A percentile compares a stretch with the other conserved stretches of the same genome.
Conservation (phyloP, 2,329 filamentous ascomycete species). For the Purpureocillium takamizusanense region DNA sequence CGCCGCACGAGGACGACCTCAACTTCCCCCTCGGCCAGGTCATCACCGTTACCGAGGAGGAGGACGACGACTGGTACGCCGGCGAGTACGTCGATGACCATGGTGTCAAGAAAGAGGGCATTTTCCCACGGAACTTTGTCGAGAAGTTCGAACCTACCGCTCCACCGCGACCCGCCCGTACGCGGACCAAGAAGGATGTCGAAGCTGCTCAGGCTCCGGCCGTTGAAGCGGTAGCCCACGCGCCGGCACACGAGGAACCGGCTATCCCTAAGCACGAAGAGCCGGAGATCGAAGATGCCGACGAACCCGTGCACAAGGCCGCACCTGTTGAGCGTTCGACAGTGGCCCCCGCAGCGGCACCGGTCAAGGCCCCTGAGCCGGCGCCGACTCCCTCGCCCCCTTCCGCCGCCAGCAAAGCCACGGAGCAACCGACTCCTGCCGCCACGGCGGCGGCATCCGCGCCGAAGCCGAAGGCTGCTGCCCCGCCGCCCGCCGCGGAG, state of each 20-base stretch:
- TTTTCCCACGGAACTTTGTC: conserved; percentile 96
- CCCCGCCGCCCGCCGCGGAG: conserved; percentile 58
- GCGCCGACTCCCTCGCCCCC: conserved; percentile 10
- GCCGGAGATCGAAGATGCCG: conserved; percentile 24
- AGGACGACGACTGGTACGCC: conserved; percentile 89
- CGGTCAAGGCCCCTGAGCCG: conserved; percentile 21
- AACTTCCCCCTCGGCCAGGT: conserved; percentile 78
- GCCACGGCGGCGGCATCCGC: conserved; percentile 17
- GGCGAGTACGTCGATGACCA: conserved; percentile 75
- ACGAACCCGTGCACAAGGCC: conserved; percentile 17
- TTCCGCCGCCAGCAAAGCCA: conserved; percentile 24
- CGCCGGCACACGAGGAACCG: conserved; percentile 18
- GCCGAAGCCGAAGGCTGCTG: conserved; percentile 34
- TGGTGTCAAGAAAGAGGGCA: conserved; percentile 69
- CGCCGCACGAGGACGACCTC: conserved; percentile 89
- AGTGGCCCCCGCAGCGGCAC: conserved; percentile 18
- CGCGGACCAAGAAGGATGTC: conserved; percentile 54
- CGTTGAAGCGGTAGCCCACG: conserved; percentile 23
- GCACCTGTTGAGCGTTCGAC: conserved; percentile 26
- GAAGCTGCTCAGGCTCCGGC: conserved; percentile 25
- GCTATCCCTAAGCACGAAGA: conserved; percentile 19
- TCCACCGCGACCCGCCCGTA: conserved; percentile 73
- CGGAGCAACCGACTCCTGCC: conserved; percentile 25
- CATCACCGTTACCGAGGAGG: conserved; percentile 86
- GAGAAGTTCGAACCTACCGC: conserved; percentile 90